A percentile compares a stretch with the other conserved stretches of the same genome.
Evolutionary conservation across 2,329 filamentous ascomycete species (phyloP).

Genomic region (Cryphonectria naterciae): DNA sequence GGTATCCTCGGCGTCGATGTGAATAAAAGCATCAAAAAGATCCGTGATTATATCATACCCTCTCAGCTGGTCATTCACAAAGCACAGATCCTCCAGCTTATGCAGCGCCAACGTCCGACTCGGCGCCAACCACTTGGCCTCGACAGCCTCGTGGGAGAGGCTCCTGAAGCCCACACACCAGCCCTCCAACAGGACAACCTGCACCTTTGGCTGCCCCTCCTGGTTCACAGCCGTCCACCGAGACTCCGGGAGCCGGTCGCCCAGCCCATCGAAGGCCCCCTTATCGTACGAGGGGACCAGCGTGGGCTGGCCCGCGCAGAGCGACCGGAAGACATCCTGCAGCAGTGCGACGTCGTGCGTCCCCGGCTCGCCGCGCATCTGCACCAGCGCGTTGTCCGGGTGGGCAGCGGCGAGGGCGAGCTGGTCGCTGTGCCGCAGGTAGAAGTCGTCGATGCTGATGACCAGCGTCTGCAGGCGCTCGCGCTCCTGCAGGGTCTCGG

Average conservation of each 20-base stretch:
- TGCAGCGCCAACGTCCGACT: conserved; percentile 55
- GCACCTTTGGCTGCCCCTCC: conserved; percentile 51
- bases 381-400: conserved; percentile 74
- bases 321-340: conserved; percentile 61
- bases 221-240: conserved; percentile 65
- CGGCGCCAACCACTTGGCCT: conserved; percentile 55
- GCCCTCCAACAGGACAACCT: conserved; percentile 81
- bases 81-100: conserved; percentile 52
- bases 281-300: conserved; percentile 81
- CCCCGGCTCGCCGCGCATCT: conserved; percentile 81
- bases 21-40: conserved; percentile 58
- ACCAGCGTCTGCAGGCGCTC: conserved; percentile 69
- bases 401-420: conserved; percentile 65
- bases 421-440: conserved; percentile 75
- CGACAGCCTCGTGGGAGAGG: conserved; percentile 55
- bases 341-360: conserved; percentile 77
- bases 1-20: conserved; percentile 71
- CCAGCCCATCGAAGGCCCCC: conserved; percentile 73
- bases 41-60: conserved; percentile 55
- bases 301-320: conserved; percentile 57
- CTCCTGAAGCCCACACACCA: conserved; percentile 88
- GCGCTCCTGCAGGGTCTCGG: conserved; percentile 58
- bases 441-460: conserved; percentile 88
- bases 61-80: conserved; percentile 53
- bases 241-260: conserved; percentile 69